Conservation (phyloP, 2,329 filamentous ascomycete species). For the Botrytis medusae region DNA sequence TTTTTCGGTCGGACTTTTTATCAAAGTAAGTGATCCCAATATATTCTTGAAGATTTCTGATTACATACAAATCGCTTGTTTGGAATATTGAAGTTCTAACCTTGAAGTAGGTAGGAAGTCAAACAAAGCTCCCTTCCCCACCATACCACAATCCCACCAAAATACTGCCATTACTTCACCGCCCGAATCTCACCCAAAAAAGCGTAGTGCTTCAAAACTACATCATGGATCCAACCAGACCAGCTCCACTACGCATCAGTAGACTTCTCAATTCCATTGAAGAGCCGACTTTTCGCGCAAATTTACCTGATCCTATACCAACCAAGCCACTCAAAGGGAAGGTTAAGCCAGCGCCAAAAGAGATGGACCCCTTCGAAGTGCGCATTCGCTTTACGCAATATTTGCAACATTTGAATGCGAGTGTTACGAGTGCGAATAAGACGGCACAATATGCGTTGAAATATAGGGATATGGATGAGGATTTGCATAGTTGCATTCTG, state of each 20-base stretch:
- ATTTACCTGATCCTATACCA: conserved; percentile 16
- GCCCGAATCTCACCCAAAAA: neutral
- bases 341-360: conserved; percentile 11
- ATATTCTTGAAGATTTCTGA: neutral
- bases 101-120: neutral
- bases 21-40: neutral
- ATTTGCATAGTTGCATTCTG: conserved; percentile 93
- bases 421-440: conserved; percentile 84
- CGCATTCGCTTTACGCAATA: conserved; percentile 94
- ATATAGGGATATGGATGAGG: conserved; percentile 92
- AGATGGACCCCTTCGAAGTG: conserved; percentile 84
- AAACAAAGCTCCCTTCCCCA: neutral
- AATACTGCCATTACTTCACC: neutral
- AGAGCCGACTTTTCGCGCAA: neutral
- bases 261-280: neutral
- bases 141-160: neutral
- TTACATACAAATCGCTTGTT: neutral
- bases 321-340: neutral
- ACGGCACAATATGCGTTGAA: conserved; percentile 93
- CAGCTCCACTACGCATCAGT: neutral
- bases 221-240: conserved; percentile 3
- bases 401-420: conserved; percentile 87
- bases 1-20: neutral
- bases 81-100: neutral
- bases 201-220: conserved; percentile 2